These are phyloP conservation scores for Aspergillus tubingensis DNA, from an alignment of 2,329 filamentous ascomycete genomes.

Conservation along the genomic window DNA sequence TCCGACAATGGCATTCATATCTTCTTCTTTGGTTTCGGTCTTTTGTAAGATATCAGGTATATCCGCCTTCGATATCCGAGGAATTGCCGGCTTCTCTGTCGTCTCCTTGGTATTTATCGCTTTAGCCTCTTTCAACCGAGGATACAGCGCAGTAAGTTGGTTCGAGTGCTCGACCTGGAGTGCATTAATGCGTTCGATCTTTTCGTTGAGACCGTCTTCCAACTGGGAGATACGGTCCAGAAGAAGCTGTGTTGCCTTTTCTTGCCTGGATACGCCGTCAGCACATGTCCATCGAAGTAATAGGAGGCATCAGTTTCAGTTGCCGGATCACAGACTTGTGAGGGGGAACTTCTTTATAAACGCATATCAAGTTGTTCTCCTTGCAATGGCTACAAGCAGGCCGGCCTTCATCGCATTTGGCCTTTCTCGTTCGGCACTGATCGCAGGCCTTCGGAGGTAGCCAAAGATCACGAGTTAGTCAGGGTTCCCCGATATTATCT, in stretches of 20 bases:
- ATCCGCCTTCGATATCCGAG: conserved; percentile 31
- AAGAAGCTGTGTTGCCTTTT: conserved; percentile 43
- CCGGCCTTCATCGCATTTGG: conserved; percentile 85
- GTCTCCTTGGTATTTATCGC: conserved; percentile 8
- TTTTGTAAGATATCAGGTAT: conserved; percentile 14
- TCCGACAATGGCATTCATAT: neutral
- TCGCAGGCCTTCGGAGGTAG: conserved; percentile 73
- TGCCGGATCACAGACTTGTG: conserved; percentile 68
- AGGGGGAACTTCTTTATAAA: conserved; percentile 86
- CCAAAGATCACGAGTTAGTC: conserved; percentile 11
- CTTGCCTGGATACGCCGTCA: conserved; percentile 35
- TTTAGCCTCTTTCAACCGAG: conserved; percentile 7
- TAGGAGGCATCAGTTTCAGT: neutral
- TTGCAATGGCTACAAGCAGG: conserved; percentile 82
- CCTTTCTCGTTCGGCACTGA: conserved; percentile 81
- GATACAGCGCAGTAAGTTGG: conserved; percentile 13
- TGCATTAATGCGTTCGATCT: conserved; percentile 21
- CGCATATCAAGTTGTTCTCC: conserved; percentile 80
- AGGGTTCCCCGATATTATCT: neutral
- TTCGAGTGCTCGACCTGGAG: conserved; percentile 23
- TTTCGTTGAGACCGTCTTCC: conserved; percentile 33
- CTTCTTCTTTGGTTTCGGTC: conserved; percentile 18
- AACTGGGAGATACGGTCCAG: conserved; percentile 37
- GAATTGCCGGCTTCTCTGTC: conserved; percentile 16
- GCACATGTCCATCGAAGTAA: neutral